Base-by-base conservation (phyloP, 2,329 filamentous ascomycete genomes). In the Ophiostoma ulmi region DNA sequence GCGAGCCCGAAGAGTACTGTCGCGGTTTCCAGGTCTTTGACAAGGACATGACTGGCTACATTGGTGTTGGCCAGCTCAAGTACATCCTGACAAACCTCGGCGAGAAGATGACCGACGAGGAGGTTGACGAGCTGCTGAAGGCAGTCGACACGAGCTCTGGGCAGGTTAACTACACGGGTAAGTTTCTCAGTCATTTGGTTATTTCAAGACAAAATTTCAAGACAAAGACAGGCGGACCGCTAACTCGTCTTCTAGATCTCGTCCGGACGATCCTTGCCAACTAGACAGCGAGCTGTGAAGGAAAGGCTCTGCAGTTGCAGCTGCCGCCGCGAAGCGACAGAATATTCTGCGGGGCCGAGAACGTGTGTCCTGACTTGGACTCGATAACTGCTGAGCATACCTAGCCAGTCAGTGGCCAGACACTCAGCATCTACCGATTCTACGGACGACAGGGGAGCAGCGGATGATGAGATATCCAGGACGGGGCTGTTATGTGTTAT, bases 21-120 rank as follows among this genome's bases (percentile, higher is more conserved):
- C 92, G 94, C 73, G 95, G 95, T 70, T 99, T 99, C 85, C 95
- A 99, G 82, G 95, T 99, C 70, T 99, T 99, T 77, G 95, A 99
- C 83, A 99, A 99, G 83, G 95, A 99, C 80, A 91, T 97, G 88
- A 97, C 93, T 72, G 95, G 95, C 69, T 97, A 94, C 81, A 98
- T 99, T 79, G 95, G 94, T 71, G 94, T 98, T 74, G 95, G 95
- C 72, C 95, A 99, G 83, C 87, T 99, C 81, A 92, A 97, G 83
- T 99, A 99, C 83, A 94, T 99, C 80, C 83, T 99, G 78, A 99
- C 95, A 71, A 98, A 98, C 80, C 83, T 99, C 77, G 95, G 95
- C 77, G 95, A 99, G 90, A 98, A 98, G 87, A 97, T 99, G 93
- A 92, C 91, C 73, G 94, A 99, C 77, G 95, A 98, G 74, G 95